Conservation (phyloP, 495 filamentous ascomycete genomes). For the Paragyromitra xinjiangensis region DNA sequence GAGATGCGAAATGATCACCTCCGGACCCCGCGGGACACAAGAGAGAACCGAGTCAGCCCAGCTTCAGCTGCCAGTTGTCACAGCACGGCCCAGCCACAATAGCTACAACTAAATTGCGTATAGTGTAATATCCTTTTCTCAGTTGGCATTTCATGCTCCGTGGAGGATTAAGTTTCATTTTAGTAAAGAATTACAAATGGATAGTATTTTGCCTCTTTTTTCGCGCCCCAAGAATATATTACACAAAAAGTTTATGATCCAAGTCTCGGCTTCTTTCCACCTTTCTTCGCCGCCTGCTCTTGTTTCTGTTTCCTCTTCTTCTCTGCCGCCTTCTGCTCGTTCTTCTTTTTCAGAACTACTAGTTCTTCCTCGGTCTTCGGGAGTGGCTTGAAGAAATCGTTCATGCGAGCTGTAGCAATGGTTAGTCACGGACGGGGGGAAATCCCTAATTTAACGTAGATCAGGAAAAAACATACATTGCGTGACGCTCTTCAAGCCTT, state of each 20-base stretch:
- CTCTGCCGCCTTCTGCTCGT: constrained; percentile 84
- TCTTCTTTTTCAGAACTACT: constrained; percentile 84
- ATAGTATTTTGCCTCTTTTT: constrained; percentile 9
- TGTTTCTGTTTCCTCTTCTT: constrained; percentile 95
- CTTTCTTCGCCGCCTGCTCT: constrained; percentile 86
- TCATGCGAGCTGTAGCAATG: constrained; percentile 68
- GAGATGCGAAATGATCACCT: constrained; percentile 7
- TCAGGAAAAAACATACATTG: constrained; percentile 64
- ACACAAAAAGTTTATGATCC: constrained; percentile 57
- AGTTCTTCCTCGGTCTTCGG: constrained; percentile 86
- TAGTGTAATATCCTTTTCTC: background rate
- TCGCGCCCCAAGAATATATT: background rate
- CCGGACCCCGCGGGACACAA: background rate
- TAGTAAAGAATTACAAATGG: constrained; percentile 28
- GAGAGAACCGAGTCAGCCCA: background rate
- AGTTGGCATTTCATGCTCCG: background rate
- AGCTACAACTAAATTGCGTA: constrained; percentile 10
- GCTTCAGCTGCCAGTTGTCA: constrained; percentile 1
- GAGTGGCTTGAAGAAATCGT: constrained; percentile 97
- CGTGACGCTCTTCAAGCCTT: constrained; percentile 87
- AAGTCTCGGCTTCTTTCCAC: constrained; percentile 87
- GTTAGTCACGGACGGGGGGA: constrained; percentile 16
- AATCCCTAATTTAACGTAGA: background rate
- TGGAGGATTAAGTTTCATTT: background rate
- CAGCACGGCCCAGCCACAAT: background rate